phyloP scores from a whole-genome alignment of 2,329 filamentous ascomycete genomes.

The Delphinella strobiligena region DNA sequence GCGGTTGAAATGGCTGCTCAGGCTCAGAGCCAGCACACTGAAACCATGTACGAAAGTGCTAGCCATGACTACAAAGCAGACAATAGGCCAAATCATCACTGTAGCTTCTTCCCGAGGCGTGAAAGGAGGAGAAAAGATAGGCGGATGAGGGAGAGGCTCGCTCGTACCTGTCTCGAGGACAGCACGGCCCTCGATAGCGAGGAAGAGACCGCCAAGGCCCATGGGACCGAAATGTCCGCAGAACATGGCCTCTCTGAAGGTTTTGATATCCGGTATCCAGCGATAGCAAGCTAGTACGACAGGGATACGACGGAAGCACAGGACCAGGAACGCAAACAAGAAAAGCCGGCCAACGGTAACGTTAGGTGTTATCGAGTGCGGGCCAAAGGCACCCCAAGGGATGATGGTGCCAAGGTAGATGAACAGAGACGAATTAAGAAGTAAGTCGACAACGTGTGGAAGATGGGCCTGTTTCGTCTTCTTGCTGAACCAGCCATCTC shows the following conservation, averaged over 20 bases:
- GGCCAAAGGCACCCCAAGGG: slow-evolving; percentile 36
- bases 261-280: slow-evolving; percentile 36
- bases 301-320: slow-evolving; percentile 41
- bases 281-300: slow-evolving; percentile 36
- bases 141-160: slow-evolving; percentile 32
- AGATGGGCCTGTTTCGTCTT: slow-evolving; percentile 35
- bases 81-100: slow-evolving; percentile 40
- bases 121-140: slow-evolving; percentile 21
- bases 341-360: slow-evolving; percentile 30
- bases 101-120: slow-evolving; percentile 27
- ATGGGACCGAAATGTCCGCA: slow-evolving; percentile 47
- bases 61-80: slow-evolving; percentile 43
- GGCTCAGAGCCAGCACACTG: slow-evolving; percentile 38
- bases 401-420: slow-evolving; percentile 45
- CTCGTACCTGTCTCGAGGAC: slow-evolving; percentile 39
- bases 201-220: slow-evolving; percentile 44
- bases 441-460: slow-evolving; percentile 40
- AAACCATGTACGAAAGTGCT: slow-evolving; percentile 44
- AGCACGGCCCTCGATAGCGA: slow-evolving; percentile 43
- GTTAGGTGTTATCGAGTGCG: slow-evolving; percentile 26
- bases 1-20: slow-evolving; percentile 35
- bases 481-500: slow-evolving; percentile 41
- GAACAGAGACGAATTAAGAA: slow-evolving; percentile 45
- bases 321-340: slow-evolving; percentile 35
- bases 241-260: slow-evolving; percentile 41